phyloP scores from a whole-genome alignment of 2,329 filamentous ascomycete species.

The Aspergillus sp. region DNA sequence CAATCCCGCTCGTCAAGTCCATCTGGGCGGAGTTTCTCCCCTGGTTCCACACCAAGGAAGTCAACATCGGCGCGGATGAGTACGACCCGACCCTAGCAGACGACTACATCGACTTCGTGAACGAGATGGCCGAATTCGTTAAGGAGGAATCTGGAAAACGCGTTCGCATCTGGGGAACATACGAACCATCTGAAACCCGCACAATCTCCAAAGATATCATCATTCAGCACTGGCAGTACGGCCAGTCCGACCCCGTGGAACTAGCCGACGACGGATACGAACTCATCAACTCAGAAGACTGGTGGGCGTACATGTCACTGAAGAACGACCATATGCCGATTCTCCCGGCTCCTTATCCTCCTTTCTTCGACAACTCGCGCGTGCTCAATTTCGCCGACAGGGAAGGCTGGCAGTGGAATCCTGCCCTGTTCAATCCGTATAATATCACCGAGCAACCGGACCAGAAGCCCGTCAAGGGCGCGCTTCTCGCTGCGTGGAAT shows the following conservation, averaged over 20 bases:
- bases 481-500: conserved; percentile 55
- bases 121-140: conserved; percentile 53
- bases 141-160: conserved; percentile 41
- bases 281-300: conserved; percentile 56
- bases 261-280: conserved; percentile 49
- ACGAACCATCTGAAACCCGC: conserved; percentile 41
- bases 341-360: conserved; percentile 47
- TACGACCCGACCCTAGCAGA: conserved; percentile 47
- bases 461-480: conserved; percentile 45
- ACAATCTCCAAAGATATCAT: conserved; percentile 49
- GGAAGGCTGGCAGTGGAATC: conserved; percentile 47
- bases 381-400: conserved; percentile 52
- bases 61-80: conserved; percentile 59
- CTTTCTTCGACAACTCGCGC: conserved; percentile 48
- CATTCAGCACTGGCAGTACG: conserved; percentile 58
- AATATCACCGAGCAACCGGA: conserved; percentile 51
- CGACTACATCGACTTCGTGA: conserved; percentile 56
- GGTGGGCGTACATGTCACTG: conserved; percentile 56
- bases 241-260: conserved; percentile 52
- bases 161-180: conserved; percentile 57
- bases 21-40: conserved; percentile 57
- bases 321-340: conserved; percentile 57
- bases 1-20: conserved; percentile 53
- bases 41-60: conserved; percentile 57
- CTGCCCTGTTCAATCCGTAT: conserved; percentile 51